Conservation (phyloP, 345 rosid genomes). For the Excoecaria cochinchinensis region DNA sequence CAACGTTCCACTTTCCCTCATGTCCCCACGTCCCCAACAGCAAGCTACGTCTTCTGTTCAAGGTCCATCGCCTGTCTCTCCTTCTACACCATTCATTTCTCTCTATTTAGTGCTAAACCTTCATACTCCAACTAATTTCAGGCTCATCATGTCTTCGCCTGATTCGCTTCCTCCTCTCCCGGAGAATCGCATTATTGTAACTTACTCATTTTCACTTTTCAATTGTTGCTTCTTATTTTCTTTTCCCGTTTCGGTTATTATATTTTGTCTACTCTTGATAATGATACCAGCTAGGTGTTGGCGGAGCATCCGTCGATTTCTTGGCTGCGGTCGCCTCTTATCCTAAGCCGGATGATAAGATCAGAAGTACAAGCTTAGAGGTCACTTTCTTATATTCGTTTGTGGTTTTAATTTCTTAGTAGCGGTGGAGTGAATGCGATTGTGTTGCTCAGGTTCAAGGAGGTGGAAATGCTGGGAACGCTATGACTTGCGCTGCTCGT, state of each 20-base stretch:
- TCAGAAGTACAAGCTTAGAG: constrained; percentile 64
- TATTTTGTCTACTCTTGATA: neutral
- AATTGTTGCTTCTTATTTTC: neutral
- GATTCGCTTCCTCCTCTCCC: constrained; percentile 40
- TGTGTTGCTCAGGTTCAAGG: constrained; percentile 35
- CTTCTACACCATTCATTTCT: neutral
- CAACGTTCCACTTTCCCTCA: neutral
- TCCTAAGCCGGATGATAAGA: constrained; percentile 88
- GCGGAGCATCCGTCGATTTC: constrained; percentile 57
- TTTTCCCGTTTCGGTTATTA: neutral
- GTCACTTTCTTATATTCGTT: constrained; percentile 8
- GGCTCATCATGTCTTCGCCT: constrained; percentile 53
- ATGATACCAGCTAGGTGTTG: constrained; percentile 67
- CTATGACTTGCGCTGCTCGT: constrained; percentile 44
- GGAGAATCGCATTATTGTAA: constrained; percentile 35
- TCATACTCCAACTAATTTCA: constrained; percentile 23
- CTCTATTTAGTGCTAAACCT: neutral
- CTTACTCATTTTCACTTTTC: constrained; percentile 16
- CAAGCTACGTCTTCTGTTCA: neutral
- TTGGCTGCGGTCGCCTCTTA: constrained; percentile 70
- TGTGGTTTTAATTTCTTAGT: neutral
- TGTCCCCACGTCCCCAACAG: neutral
- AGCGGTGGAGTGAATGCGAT: neutral
- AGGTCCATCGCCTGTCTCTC: constrained; percentile 1
- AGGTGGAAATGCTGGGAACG: constrained; percentile 49